Conservation (phyloP, 2,329 filamentous ascomycete species). For the Aspergillus persii region DNA sequence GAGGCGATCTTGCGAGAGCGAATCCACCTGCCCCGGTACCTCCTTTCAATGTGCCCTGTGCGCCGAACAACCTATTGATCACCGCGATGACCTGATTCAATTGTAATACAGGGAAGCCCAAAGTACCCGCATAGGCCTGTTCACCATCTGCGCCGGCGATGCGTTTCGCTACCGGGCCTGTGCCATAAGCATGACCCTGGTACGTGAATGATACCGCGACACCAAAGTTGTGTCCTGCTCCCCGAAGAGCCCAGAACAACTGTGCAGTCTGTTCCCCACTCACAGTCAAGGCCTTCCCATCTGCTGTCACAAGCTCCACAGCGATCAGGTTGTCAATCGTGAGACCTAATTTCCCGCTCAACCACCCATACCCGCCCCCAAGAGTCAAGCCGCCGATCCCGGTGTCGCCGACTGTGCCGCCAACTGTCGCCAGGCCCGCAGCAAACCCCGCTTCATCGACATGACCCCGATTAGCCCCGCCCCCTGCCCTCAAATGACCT, state of each 20-base stretch:
- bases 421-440: slow-evolving; percentile 56
- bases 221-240: slow-evolving; percentile 43
- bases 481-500: slow-evolving; percentile 50
- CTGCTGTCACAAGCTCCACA: slow-evolving; percentile 36
- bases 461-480: slow-evolving; percentile 55
- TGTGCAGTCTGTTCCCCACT: slow-evolving; percentile 45
- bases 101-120: too few species aligned
- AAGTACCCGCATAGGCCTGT: too few species aligned
- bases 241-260: slow-evolving; percentile 47
- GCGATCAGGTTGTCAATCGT: slow-evolving; percentile 48
- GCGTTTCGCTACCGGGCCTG: too few species aligned
- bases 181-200: too few species aligned
- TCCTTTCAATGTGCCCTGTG: too few species aligned
- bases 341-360: slow-evolving; percentile 54
- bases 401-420: slow-evolving; percentile 59
- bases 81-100: too few species aligned
- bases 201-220: slow-evolving; percentile 41
- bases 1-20: too few species aligned
- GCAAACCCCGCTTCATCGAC: slow-evolving; percentile 52
- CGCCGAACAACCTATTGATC: too few species aligned
- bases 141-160: too few species aligned
- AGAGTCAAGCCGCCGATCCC: slow-evolving; percentile 59
- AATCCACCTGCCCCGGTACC: too few species aligned
- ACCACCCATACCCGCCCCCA: slow-evolving; percentile 57
- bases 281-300: slow-evolving; percentile 32